Base-by-base conservation (phyloP, 306 rosid species). In the Cucumis melo region DNA sequence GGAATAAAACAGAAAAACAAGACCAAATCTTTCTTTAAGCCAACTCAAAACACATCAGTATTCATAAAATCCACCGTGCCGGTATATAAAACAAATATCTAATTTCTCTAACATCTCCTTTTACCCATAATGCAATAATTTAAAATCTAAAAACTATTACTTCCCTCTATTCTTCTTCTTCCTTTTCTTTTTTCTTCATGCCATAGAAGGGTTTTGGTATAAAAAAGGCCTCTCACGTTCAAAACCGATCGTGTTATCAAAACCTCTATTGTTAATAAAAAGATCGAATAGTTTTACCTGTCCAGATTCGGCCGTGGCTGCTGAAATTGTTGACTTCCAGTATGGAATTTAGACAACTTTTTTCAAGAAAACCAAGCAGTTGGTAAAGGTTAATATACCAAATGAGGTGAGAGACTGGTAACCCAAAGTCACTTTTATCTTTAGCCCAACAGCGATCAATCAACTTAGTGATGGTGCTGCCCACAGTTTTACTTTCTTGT, bases 401-500 rank as follows among this genome's bases (percentile, higher is more conserved):
- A 42, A 70, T 46, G 6, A n/a, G 50, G n/a, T n/a, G n/a, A n/a
- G 13, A 7, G 34, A 6, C 24, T 17, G 5, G 50, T 38, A 68
- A 68, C 12, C 57, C 41, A 46, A 70, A 46, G 39, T 70, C 24
- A 15, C 0, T 1, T 38, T 42, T 44, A 32, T 56, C 55, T 76
- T 76, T 67, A 64, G 57, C 60, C 77, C 32, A 24, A 70, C 74
- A 62, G 64, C 62, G 5, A 83, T 74, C 78, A 83, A 84, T n/a
- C 79, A 79, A 65, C 74, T 62, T 20, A 79, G 79, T 0, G 92
- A 77, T 20, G 99, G 98, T 58, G 93, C 84, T 32, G 92, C 91
- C 99, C 99, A 95, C 67, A 95, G 83, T 84, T 95, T 95, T 55
- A 92, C 99, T 83, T 95, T 95, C 91, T 95, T 95, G 87, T 92